Conservation (phyloP, 2,329 filamentous ascomycete species). For the Sarocladiaceae sp. region DNA sequence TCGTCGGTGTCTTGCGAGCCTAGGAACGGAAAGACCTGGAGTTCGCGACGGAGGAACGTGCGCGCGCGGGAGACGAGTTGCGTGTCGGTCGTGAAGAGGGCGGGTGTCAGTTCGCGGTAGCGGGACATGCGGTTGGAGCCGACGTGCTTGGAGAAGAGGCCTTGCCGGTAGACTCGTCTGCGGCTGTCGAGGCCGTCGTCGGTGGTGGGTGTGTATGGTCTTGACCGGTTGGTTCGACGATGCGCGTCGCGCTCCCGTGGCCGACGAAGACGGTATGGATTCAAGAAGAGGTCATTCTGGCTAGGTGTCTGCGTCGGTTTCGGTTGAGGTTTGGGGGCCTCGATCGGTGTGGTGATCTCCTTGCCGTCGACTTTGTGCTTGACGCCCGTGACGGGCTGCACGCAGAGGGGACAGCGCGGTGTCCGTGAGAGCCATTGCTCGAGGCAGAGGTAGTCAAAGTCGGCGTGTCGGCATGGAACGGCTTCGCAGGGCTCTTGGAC, state of each 20-base stretch:
- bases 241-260: neutral
- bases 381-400: slow-evolving; percentile 50
- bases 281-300: slow-evolving; percentile 5
- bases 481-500: slow-evolving; percentile 70
- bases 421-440: slow-evolving; percentile 74
- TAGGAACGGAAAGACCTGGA: slow-evolving; percentile 78
- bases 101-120: slow-evolving; percentile 69
- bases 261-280: neutral
- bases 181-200: slow-evolving; percentile 41
- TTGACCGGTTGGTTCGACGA: neutral
- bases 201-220: neutral
- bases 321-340: neutral
- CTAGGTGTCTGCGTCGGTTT: neutral
- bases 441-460: slow-evolving; percentile 84
- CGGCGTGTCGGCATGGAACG: slow-evolving; percentile 71
- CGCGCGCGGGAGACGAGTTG: slow-evolving; percentile 72
- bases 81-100: slow-evolving; percentile 57
- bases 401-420: slow-evolving; percentile 76
- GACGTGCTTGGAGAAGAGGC: slow-evolving; percentile 74
- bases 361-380: slow-evolving; percentile 41
- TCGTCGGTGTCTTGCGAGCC: slow-evolving; percentile 19
- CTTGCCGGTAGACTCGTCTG: slow-evolving; percentile 66
- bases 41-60: slow-evolving; percentile 77
- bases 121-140: slow-evolving; percentile 75
- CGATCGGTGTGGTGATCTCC: neutral